A percentile compares a stretch with the other conserved stretches of the same genome.
Conservation (phyloP, 495 filamentous ascomycete species). For the Penicillium egyptiacum region DNA sequence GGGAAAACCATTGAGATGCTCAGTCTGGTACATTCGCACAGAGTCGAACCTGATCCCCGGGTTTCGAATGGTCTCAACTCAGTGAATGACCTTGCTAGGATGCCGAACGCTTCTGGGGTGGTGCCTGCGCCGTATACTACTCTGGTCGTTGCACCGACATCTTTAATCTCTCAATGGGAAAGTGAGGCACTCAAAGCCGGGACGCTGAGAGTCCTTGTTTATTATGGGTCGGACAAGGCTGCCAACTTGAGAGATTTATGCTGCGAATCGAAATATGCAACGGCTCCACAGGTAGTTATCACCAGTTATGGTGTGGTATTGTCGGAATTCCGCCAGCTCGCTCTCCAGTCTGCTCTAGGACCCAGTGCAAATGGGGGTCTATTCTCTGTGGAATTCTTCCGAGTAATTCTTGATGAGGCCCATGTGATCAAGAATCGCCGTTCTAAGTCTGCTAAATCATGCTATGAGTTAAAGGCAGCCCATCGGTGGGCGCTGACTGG, state of each 20-base stretch:
- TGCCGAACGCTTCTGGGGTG: conserved; percentile 55
- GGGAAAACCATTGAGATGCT: conserved; percentile 99
- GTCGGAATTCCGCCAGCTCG: conserved; percentile 79
- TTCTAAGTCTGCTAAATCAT: conserved; percentile 87
- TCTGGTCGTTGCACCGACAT: conserved; percentile 92
- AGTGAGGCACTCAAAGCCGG: conserved; percentile 89
- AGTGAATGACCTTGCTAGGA: conserved; percentile 56
- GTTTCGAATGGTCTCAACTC: conserved; percentile 35
- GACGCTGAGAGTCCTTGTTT: conserved; percentile 78
- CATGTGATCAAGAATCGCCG: conserved; percentile 91
- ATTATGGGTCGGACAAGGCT: conserved; percentile 85
- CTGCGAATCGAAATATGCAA: conserved; percentile 64
- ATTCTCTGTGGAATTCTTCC: conserved; percentile 90
- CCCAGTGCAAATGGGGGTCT: conserved; percentile 65
- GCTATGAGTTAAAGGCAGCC: conserved; percentile 78
- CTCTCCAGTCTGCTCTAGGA: conserved; percentile 52
- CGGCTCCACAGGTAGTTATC: conserved; percentile 85
- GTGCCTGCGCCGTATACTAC: conserved; percentile 82
- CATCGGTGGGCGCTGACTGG: conserved; percentile 95
- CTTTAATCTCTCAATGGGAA: conserved; percentile 91
- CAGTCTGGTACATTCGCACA: conserved; percentile 83
- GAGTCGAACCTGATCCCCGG: conserved; percentile 52
- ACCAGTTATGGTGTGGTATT: conserved; percentile 94
- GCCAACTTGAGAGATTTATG: conserved; percentile 75
- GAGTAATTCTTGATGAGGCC: conserved; percentile 92